A percentile compares a stretch with the other conserved stretches of the same genome.
Evolutionary conservation across 345 rosid genomes (phyloP).

Genomic region (Lumnitzera racemosa): DNA sequence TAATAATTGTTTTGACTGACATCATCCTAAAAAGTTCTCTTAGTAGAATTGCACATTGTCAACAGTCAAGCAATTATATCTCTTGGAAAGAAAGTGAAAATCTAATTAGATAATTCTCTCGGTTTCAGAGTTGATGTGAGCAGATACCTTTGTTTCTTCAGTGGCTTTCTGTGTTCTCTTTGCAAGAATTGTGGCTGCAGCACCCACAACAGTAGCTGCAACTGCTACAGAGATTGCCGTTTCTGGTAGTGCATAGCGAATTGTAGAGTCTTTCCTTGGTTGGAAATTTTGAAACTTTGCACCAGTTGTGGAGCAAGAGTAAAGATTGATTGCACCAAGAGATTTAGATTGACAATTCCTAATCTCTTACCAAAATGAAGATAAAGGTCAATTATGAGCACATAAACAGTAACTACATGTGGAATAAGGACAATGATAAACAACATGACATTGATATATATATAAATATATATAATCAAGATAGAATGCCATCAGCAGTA

Average conservation of each 20-base stretch:
- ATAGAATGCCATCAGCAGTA: no score
- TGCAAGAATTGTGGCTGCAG: conserved; percentile 72
- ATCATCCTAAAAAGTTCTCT: no score
- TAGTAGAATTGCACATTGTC: no score
- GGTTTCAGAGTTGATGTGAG: neutral
- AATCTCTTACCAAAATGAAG: conserved; percentile 22
- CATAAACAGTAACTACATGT: conserved; percentile 5
- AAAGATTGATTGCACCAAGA: conserved; percentile 6
- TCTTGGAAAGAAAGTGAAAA: neutral
- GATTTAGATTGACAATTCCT: conserved; percentile 21
- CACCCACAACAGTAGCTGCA: conserved; percentile 81
- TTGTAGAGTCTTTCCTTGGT: conserved; percentile 18
- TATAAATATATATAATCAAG: no score
- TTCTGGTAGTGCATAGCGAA: conserved; percentile 49
- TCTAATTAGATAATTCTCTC: neutral
- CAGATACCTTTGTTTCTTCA: conserved; percentile 41
- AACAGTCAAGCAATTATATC: neutral
- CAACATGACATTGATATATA: no score
- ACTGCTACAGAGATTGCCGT: conserved; percentile 73
- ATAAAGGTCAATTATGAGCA: conserved; percentile 16
- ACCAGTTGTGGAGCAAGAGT: conserved; percentile 8
- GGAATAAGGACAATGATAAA: no score
- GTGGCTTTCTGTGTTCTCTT: conserved; percentile 43
- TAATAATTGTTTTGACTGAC: neutral
- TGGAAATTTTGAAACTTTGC: conserved; percentile 16